A percentile compares a stretch with the other conserved stretches of the same genome.
Conservation (phyloP, 2,329 filamentous ascomycete genomes). For the Trichophyton benhamiae region DNA sequence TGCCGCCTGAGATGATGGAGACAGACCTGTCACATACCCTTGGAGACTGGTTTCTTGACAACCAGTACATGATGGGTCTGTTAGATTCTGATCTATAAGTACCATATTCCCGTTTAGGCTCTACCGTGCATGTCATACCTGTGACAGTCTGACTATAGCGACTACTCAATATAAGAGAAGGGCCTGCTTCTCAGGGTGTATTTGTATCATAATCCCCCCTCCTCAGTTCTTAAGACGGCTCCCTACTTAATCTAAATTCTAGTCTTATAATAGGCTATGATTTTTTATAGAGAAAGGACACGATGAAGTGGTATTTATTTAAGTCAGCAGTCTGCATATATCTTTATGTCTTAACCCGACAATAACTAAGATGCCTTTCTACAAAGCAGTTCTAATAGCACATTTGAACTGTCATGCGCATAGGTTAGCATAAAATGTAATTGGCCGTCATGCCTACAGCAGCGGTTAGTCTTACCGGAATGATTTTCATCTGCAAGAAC, state of each 20-base stretch:
- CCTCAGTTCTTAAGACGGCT: neutral
- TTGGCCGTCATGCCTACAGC: neutral
- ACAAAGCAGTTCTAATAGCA: neutral
- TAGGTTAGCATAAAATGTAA: neutral
- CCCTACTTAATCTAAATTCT: neutral
- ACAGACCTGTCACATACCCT: conserved; percentile 36
- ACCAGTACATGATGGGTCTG: conserved; percentile 51
- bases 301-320: neutral
- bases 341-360: neutral
- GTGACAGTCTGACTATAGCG: neutral
- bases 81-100: conserved; percentile 46
- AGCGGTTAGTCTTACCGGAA: neutral
- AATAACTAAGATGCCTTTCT: neutral
- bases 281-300: neutral
- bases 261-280: neutral
- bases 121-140: neutral
- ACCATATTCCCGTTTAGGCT: neutral
- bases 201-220: neutral
- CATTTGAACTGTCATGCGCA: neutral
- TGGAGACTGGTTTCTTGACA: conserved; percentile 55
- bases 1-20: conserved; percentile 14
- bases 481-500: neutral
- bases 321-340: neutral
- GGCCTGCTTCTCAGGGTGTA: neutral
- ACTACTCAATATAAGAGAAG: neutral